Evolutionary conservation across 306 rosid genomes (phyloP).

Genomic region (Astragalus glycyphyllos): DNA sequence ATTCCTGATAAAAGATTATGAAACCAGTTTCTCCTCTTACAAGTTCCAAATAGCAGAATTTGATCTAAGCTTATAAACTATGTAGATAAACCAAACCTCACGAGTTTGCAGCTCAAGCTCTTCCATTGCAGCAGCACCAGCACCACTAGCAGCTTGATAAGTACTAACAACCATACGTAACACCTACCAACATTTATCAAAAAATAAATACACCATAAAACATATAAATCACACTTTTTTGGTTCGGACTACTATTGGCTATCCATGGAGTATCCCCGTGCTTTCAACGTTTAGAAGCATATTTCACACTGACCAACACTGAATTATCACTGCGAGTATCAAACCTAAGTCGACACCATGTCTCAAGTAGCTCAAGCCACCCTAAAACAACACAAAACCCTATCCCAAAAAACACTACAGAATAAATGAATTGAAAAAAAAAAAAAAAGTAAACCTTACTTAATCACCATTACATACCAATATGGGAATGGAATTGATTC

Average conservation of each 20-base stretch:
- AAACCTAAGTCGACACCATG: too few species aligned
- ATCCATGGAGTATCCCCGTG: too few species aligned
- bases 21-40: constrained; percentile 2
- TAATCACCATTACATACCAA: neutral
- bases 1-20: neutral
- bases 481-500: neutral
- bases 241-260: too few species aligned
- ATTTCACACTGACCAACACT: too few species aligned
- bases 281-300: too few species aligned
- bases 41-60: neutral
- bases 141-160: constrained; percentile 99
- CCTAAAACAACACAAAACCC: too few species aligned
- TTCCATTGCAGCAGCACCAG: constrained; percentile 99
- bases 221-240: neutral
- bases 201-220: constrained; percentile 1
- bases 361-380: too few species aligned
- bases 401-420: neutral
- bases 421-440: neutral
- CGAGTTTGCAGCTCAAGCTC: constrained; percentile 95
- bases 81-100: constrained; percentile 62
- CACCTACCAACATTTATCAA: constrained; percentile 63
- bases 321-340: too few species aligned
- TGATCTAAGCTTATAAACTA: constrained; percentile 17
- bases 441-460: constrained; percentile 4
- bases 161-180: constrained; percentile 95